Percentiles rank a stretch among this genome's conserved stretches.
Evolutionary conservation across 179 eudicot genomes (phyloP).

Genomic region (Heliamphora pulchella): DNA sequence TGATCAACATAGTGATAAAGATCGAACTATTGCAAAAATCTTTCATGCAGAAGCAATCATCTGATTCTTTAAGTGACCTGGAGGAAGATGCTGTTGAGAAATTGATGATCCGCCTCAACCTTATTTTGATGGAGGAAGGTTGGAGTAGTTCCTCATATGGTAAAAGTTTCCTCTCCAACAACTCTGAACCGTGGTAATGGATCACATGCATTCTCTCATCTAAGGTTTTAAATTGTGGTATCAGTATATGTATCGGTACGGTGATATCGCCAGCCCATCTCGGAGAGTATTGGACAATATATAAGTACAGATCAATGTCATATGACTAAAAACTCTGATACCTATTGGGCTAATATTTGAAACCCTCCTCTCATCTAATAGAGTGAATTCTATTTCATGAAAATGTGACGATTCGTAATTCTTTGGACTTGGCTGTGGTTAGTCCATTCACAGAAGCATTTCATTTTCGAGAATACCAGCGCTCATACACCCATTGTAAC

Average conservation of each 20-base stretch:
- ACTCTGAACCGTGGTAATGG: conserved; percentile 76
- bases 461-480: conserved; percentile 2
- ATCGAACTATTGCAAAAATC: conserved; percentile 8
- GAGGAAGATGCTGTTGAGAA: conserved; percentile 69
- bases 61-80: conserved; percentile 21
- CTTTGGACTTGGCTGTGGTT: background rate
- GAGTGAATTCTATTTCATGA: background rate
- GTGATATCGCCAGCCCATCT: too few relatives aligned
- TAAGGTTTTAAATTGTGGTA: background rate
- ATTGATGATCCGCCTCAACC: conserved; percentile 59
- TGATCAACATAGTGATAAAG: background rate
- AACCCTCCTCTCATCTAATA: background rate
- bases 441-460: background rate
- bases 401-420: background rate
- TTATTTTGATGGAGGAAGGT: conserved; percentile 74
- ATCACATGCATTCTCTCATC: background rate
- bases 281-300: too few relatives aligned
- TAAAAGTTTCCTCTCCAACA: conserved; percentile 38
- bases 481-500: background rate
- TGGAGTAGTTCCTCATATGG: conserved; percentile 49
- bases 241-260: too few relatives aligned
- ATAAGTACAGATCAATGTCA: too few relatives aligned
- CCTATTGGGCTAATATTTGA: background rate
- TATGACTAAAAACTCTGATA: too few relatives aligned
- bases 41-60: conserved; percentile 28